Evolutionary conservation across 2,329 filamentous ascomycete species (phyloP).

Genomic region (Diaporthe nobilis): DNA sequence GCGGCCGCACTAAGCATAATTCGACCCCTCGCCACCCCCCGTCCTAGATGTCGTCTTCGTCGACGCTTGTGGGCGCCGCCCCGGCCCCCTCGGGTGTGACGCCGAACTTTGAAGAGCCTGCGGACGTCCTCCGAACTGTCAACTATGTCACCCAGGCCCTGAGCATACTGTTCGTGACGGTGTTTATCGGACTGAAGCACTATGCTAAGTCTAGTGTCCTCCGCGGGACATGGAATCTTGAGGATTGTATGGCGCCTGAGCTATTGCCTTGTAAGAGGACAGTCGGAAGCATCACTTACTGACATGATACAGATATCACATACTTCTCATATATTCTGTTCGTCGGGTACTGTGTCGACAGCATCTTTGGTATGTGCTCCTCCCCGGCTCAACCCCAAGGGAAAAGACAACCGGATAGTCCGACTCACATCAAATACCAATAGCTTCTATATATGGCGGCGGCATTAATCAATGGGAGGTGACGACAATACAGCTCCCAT

Average conservation of each 20-base stretch:
- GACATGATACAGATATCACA: background rate
- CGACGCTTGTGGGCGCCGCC: conserved; percentile 42
- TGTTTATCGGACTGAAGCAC: conserved; percentile 46
- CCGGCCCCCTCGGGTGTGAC: conserved; percentile 48
- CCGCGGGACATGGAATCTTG: conserved; percentile 42
- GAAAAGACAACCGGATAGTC: background rate
- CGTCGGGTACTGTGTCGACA: conserved; percentile 48
- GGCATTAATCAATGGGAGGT: conserved; percentile 55
- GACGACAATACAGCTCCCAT: conserved; percentile 46
- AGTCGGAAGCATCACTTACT: background rate
- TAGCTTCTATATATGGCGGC: conserved; percentile 51
- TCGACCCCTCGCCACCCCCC: no score
- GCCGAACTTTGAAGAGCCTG: conserved; percentile 47
- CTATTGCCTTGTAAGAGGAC: background rate
- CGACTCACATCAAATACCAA: background rate
- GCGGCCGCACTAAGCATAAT: conserved; percentile 10
- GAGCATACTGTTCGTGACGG: conserved; percentile 47
- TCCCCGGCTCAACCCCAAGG: background rate
- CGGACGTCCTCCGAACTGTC: conserved; percentile 47
- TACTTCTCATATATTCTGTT: conserved; percentile 46
- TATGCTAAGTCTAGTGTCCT: conserved; percentile 47
- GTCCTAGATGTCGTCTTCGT: conserved; percentile 4
- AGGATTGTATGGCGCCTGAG: conserved; percentile 48
- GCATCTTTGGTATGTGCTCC: conserved; percentile 45
- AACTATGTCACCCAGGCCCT: conserved; percentile 49